phyloP scores from a whole-genome alignment of 2,329 filamentous ascomycete species.

The Tolypocladium tundrense region DNA sequence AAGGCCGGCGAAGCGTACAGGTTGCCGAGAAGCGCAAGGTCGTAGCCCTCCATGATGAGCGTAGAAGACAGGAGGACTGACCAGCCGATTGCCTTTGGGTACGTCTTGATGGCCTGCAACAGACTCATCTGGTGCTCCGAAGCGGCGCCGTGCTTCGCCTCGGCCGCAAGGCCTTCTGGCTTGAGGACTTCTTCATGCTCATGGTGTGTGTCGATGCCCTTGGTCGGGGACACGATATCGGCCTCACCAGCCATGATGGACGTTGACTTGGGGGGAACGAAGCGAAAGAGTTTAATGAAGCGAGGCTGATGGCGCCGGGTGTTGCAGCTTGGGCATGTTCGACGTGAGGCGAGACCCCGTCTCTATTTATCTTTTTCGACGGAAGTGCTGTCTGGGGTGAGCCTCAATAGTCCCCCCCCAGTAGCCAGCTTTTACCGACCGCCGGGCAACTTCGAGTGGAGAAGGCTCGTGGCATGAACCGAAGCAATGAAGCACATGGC shows the following conservation, averaged over 20 bases:
- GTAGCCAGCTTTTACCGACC: neutral
- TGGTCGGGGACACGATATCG: constrained; percentile 5
- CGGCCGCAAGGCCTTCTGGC: constrained; percentile 17
- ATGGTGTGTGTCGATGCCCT: constrained; percentile 12
- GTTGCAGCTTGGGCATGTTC: neutral
- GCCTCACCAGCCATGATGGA: constrained; percentile 14
- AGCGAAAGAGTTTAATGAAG: neutral
- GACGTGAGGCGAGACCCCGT: neutral
- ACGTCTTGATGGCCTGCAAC: constrained; percentile 27
- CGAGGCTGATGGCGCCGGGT: neutral
- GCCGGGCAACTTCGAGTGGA: neutral
- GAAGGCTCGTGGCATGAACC: neutral
- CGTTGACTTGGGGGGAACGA: neutral
- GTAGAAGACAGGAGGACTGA: constrained; percentile 33
- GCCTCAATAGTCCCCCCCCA: neutral
- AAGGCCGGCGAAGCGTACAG: constrained; percentile 37
- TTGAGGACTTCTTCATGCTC: constrained; percentile 16
- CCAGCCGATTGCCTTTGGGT: constrained; percentile 38
- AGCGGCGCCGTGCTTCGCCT: constrained; percentile 29
- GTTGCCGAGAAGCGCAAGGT: constrained; percentile 37
- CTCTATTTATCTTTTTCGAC: neutral
- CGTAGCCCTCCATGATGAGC: constrained; percentile 42
- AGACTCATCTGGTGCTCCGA: constrained; percentile 31
- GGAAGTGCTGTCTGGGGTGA: neutral
- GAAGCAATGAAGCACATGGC: neutral